Evolutionary conservation across 768 basidiomycete species (phyloP), one percentile per base, ranked within the genome.

Genomic region (Tylopilus rubrobrunneus): DNA sequence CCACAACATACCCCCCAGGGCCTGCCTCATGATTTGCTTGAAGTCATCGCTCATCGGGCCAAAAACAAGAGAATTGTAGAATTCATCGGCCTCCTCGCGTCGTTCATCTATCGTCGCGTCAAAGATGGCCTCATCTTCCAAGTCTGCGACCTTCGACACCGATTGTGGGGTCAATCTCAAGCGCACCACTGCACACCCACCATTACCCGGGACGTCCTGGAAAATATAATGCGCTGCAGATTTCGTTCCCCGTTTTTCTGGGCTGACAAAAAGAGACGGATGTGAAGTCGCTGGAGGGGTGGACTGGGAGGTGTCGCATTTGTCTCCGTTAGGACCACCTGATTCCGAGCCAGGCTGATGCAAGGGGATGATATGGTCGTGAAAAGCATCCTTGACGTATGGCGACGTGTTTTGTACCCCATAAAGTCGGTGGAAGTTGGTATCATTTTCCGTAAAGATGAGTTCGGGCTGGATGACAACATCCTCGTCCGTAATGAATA

Each of bases 1-100:
- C 96, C 97, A 98, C 49, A 99, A 74, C 97, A 99, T 98, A 11
- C 97, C 97, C 21, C 85, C 85, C 46, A 99, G 73, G 21, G 95
- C 97, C 73, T 98, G 97, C 57, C 97, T 78, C 92, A 92, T 97
- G 60, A 99, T 89, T 70, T 96, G 95, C 68, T 85, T 86, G 62
- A 98, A 74, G 72, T 99, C 97, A 54, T 97, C 92, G 63, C 83
- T 90, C 65, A 96, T 86, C 14, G 89, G 84, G 4, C 92, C 92
- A 59, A 85, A 79, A 39, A 85, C 84, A 50, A 98, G 78, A 5
- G 81, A 78, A 39, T 79, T 76, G 71, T 98, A 99, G 67, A 99
- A 99, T 72, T 99, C 97, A 67, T 98, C 92, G 7, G 94, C 92
- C 68, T 99, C 97, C 59, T 87, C 80, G 48, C 95, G 78, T 43